Conservation (phyloP, 805 yeast species). For the Dipodascus albidus region DNA sequence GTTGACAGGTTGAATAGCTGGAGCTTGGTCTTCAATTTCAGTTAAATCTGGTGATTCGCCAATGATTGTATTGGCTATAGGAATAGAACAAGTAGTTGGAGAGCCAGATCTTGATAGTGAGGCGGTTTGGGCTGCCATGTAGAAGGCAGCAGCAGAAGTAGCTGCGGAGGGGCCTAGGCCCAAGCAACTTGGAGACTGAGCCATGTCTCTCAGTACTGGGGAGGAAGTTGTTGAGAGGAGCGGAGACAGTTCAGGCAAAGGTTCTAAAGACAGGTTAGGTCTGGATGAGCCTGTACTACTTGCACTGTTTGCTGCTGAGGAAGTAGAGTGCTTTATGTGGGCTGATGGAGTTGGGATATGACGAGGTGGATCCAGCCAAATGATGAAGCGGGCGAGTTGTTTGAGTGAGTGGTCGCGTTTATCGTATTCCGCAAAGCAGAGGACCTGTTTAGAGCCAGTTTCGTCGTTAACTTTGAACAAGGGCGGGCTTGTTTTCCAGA, state of each 20-base stretch:
- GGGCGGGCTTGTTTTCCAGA: conserved; percentile 23
- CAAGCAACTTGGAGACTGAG: neutral
- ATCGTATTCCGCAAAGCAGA: conserved; percentile 31
- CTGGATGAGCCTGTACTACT: neutral
- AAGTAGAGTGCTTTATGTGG: neutral
- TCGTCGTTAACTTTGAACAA: conserved; percentile 5
- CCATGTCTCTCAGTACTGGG: neutral
- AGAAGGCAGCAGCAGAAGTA: neutral
- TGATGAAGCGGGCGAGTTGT: conserved; percentile 23
- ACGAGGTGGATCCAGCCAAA: conserved; percentile 23
- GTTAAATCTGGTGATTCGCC: neutral
- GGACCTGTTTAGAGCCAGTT: conserved; percentile 22
- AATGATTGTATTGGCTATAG: neutral
- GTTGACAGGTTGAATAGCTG: neutral
- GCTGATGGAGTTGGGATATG: conserved; percentile 4
- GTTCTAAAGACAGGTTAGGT: neutral
- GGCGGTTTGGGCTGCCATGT: neutral
- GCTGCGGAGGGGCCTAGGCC: neutral
- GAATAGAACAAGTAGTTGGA: neutral
- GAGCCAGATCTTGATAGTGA: neutral
- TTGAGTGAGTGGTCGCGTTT: conserved; percentile 23
- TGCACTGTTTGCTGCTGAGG: neutral
- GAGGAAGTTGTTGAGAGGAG: neutral
- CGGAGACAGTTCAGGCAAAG: neutral
- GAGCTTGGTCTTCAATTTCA: neutral